These are phyloP conservation scores for Graphium sp. DNA, from an alignment of 2,329 filamentous ascomycete species.

Conservation along the genomic window DNA sequence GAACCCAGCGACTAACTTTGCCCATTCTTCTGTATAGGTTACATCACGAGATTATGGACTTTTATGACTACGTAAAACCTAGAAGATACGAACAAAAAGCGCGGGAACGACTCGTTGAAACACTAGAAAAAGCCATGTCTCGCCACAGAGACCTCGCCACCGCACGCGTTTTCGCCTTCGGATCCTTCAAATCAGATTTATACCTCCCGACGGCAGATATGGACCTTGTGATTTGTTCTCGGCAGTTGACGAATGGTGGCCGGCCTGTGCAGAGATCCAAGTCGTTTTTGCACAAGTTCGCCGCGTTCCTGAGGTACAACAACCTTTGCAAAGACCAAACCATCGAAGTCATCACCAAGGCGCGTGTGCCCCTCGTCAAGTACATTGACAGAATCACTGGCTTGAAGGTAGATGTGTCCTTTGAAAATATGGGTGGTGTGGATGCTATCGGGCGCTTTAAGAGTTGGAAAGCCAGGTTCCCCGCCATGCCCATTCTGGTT, in stretches of 20 bases:
- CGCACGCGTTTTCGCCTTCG: slow-evolving; percentile 58
- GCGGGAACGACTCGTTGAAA: slow-evolving; percentile 53
- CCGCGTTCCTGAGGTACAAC: slow-evolving; percentile 35
- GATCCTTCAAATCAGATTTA: slow-evolving; percentile 80
- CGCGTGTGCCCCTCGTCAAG: slow-evolving; percentile 85
- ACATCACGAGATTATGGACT: slow-evolving; percentile 80
- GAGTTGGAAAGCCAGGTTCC: slow-evolving; percentile 62
- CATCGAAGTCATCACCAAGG: slow-evolving; percentile 52
- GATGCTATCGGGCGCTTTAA: slow-evolving; percentile 66
- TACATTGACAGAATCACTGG: slow-evolving; percentile 65
- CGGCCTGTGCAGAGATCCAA: slow-evolving; percentile 29
- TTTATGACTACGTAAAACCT: slow-evolving; percentile 72
- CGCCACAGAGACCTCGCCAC: slow-evolving; percentile 33
- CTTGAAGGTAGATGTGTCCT: slow-evolving; percentile 81
- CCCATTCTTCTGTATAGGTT: slow-evolving; percentile 32
- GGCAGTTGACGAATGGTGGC: slow-evolving; percentile 36
- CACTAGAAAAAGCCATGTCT: slow-evolving; percentile 45
- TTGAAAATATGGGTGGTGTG: slow-evolving; percentile 78
- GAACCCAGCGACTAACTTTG: neutral
- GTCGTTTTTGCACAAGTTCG: slow-evolving; percentile 44
- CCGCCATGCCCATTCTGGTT: slow-evolving; percentile 73
- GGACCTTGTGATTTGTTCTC: slow-evolving; percentile 68
- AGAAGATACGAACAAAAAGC: slow-evolving; percentile 60
- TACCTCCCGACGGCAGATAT: slow-evolving; percentile 67
- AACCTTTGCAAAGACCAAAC: slow-evolving; percentile 39